phyloP scores from a whole-genome alignment of 164 flowering plant genomes.

The Stephania japonica region DNA sequence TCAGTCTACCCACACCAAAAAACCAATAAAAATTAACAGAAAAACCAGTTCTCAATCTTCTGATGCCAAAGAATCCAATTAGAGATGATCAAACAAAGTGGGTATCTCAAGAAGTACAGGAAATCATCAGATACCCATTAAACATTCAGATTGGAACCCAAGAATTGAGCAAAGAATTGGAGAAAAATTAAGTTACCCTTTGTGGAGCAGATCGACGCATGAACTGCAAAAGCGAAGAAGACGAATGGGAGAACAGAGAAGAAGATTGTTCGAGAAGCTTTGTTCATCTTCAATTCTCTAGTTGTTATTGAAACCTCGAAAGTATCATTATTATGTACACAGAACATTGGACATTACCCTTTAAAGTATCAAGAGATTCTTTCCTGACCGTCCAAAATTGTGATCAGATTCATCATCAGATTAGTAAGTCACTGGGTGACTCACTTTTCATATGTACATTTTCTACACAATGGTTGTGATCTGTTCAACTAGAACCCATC shows the following conservation, averaged over 20 bases:
- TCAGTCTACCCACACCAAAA: background rate
- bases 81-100: background rate
- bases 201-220: slow-evolving; percentile 38
- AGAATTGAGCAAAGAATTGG: too few species aligned
- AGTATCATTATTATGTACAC: too few species aligned
- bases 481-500: too few species aligned
- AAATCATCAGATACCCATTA: background rate
- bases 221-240: slow-evolving; percentile 15
- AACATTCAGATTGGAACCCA: background rate
- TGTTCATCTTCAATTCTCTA: background rate
- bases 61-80: background rate
- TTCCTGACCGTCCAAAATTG: too few species aligned
- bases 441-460: too few species aligned
- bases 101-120: background rate
- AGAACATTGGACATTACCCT: too few species aligned
- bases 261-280: slow-evolving; percentile 6
- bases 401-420: too few species aligned
- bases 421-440: too few species aligned
- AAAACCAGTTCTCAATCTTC: background rate
- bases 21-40: background rate
- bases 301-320: background rate
- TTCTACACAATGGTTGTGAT: too few species aligned
- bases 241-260: slow-evolving; percentile 12
- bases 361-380: too few species aligned
- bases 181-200: slow-evolving; percentile 25